Base-by-base conservation (phyloP, 1,284 basidiomycete genomes). In the Lignosus rhinocerotis region DNA sequence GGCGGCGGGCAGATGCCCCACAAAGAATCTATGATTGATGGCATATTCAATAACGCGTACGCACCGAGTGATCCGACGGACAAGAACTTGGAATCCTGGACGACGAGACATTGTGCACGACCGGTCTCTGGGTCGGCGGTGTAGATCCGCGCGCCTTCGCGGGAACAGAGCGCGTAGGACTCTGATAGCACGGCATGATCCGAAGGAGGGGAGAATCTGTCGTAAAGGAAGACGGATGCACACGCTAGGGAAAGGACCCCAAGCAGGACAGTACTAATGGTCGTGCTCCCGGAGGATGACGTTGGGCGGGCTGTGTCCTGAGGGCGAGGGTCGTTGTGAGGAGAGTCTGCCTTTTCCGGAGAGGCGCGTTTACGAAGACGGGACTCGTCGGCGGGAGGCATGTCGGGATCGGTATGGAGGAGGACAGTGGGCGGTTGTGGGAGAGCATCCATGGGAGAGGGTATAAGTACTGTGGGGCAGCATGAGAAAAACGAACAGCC, bases 141-240 rank as follows among this genome's bases (percentile, higher is more conserved):
- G 62, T 88, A 87, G 50, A 90, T 78, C 41, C 75, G 73, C 44
- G 75, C 63, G 25, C 77, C 77, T 21, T 79, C 73, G 48, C 67
- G 75, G 25, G 87, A 84, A 69, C 88, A 90, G 12, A 90, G 65
- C 2, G 82, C 85, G 66, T 88, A 89, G 1, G 74, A 65, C 12
- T 70, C 63, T 11, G 62, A 46, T 32, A 59, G 56, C 3, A 43
- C 38, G 6, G 33, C 21, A 3, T 9, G 46, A 21, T 21, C 33
- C n/a, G 19, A 10, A 44, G 9, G 16, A 17, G 33, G 9, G 3
- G 21, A 9, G 3, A 56, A 19, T 3, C 33, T 59, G 25, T 36
- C 25, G 53, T 61, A 64, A 19, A 60, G 34, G 25, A 58, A 34
- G 46, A 56, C 61, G 21, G 56, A 38, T 2, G 63, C 59, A 42